phyloP scores from a whole-genome alignment of 345 rosid genomes.

The Syzygium oleosum region DNA sequence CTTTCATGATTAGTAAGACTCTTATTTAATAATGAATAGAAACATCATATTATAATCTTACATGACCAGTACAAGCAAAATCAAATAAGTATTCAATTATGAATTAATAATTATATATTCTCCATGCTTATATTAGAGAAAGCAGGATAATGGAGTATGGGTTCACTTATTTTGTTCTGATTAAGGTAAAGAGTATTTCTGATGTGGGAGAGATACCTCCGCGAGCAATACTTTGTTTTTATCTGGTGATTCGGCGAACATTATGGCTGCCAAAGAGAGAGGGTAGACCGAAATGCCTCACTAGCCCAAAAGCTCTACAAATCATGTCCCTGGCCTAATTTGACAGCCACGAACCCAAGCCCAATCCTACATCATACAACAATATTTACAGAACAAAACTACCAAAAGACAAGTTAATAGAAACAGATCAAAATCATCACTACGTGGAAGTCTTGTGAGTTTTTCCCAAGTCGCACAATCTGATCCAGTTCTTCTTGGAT shows the following conservation, averaged over 20 bases:
- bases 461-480: slow-evolving; percentile 5
- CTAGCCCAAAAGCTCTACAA: no score
- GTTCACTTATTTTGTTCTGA: background rate
- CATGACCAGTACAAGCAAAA: background rate
- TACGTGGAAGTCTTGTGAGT: background rate
- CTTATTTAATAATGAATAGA: background rate
- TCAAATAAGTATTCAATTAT: background rate
- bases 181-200: background rate
- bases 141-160: background rate
- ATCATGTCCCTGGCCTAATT: background rate
- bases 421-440: background rate
- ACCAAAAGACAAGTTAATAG: background rate
- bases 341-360: background rate
- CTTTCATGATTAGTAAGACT: background rate
- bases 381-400: background rate
- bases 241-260: background rate
- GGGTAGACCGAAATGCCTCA: no score
- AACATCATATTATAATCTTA: background rate
- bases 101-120: background rate
- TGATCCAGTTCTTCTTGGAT: slow-evolving; percentile 88
- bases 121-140: background rate
- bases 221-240: background rate
- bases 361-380: background rate
- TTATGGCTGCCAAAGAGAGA: background rate
- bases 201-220: background rate